These are phyloP conservation scores for Plantago major DNA, from an alignment of 257 asterid genomes.

Conservation along the genomic window DNA sequence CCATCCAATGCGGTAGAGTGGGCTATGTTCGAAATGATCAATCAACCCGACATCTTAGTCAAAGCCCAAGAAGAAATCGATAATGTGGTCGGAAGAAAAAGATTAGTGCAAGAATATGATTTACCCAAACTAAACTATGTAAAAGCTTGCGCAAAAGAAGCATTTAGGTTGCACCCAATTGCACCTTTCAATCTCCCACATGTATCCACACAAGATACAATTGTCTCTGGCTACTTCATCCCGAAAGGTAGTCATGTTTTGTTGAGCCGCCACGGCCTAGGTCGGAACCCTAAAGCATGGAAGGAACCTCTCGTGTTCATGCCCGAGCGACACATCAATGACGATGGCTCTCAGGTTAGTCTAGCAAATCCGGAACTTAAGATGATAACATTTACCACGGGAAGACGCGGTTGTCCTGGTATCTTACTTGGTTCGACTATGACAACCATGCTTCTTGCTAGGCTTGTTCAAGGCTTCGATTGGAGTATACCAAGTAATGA, in stretches of 20 bases:
- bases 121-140: background rate
- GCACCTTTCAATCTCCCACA: background rate
- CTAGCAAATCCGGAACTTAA: background rate
- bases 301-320: background rate
- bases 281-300: background rate
- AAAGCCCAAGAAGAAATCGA: background rate
- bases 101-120: background rate
- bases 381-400: background rate
- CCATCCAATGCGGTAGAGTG: background rate
- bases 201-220: background rate
- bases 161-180: background rate
- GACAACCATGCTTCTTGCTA: background rate
- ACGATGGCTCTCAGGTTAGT: background rate
- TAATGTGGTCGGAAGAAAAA: background rate
- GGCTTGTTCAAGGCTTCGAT: too few relatives aligned
- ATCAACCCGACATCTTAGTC: background rate
- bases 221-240: background rate
- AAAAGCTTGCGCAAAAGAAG: background rate
- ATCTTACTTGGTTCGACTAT: background rate
- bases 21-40: background rate
- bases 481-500: too few relatives aligned
- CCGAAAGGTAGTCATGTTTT: background rate
- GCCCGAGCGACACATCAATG: background rate
- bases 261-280: background rate
- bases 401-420: background rate